phyloP scores from a whole-genome alignment of 768 basidiomycete species.

The Naganishia randhawae region DNA sequence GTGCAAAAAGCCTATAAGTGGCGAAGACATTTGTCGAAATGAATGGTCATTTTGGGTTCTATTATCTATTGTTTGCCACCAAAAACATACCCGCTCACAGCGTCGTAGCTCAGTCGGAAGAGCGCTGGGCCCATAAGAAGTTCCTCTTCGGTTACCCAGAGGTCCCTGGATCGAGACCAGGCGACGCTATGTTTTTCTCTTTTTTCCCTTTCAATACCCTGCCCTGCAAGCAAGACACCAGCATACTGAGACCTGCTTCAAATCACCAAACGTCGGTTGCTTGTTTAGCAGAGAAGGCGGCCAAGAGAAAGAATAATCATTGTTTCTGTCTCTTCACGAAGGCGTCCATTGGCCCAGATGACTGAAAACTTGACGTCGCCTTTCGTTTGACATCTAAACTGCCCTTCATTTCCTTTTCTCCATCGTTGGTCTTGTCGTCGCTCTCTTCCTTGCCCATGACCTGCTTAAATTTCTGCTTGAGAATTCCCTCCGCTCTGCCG shows the following conservation, averaged over 20 bases:
- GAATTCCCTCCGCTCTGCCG: slow-evolving; percentile 40
- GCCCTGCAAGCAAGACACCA: background rate
- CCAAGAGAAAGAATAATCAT: background rate
- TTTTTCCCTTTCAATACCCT: background rate
- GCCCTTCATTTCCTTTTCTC: slow-evolving; percentile 11
- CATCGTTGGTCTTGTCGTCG: slow-evolving; percentile 23
- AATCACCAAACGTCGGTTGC: too few relatives aligned
- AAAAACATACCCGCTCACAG: background rate
- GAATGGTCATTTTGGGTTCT: too few relatives aligned
- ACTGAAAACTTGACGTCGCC: background rate
- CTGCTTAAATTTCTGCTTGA: slow-evolving; percentile 38
- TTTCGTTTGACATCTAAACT: slow-evolving; percentile 24
- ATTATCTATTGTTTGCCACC: background rate
- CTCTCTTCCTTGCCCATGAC: slow-evolving; percentile 31
- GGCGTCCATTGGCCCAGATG: slow-evolving; percentile 23
- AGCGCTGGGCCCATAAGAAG: slow-evolving; percentile 24
- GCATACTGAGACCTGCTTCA: too few relatives aligned
- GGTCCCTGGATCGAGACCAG: slow-evolving; percentile 26
- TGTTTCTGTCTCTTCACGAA: slow-evolving; percentile 25
- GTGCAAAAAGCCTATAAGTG: too few relatives aligned
- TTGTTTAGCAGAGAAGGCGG: background rate
- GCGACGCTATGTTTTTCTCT: slow-evolving; percentile 22
- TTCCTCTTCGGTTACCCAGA: slow-evolving; percentile 16
- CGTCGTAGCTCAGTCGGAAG: slow-evolving; percentile 29
- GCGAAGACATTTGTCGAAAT: too few relatives aligned